Conservation (phyloP, 73 alveolate species). For the Paramecium octaurelia region DNA sequence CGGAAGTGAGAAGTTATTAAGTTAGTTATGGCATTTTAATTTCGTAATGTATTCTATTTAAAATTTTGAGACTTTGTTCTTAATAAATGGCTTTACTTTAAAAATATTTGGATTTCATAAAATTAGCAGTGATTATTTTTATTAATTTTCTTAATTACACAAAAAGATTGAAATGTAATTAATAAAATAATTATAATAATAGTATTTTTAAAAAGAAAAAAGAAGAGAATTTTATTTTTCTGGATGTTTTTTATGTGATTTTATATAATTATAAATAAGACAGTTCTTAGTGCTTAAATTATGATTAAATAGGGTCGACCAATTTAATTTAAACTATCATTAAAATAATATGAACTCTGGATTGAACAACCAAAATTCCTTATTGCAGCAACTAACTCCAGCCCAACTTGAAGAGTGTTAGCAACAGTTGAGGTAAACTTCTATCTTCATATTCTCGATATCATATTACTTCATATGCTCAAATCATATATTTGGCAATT, state of each 20-base stretch:
- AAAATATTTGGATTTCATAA: background rate
- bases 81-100: background rate
- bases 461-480: background rate
- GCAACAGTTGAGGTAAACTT: background rate
- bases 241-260: background rate
- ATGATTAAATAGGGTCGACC: background rate
- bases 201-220: background rate
- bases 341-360: conserved; percentile 42
- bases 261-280: background rate
- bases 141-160: background rate
- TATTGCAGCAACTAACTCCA: background rate
- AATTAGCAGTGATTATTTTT: background rate
- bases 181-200: background rate
- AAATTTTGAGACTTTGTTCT: background rate
- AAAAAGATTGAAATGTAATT: background rate
- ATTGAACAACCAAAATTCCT: conserved; percentile 7
- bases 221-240: background rate
- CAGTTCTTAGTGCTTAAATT: background rate
- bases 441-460: background rate
- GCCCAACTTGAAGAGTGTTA: background rate
- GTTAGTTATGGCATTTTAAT: background rate
- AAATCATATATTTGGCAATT: conserved; percentile 5
- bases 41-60: background rate
- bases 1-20: no score
- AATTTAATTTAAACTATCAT: conserved; percentile 43